Evolutionary conservation across 2,329 filamentous ascomycete genomes (phyloP).

Genomic region (Magnaporthiopsis incrustans): DNA sequence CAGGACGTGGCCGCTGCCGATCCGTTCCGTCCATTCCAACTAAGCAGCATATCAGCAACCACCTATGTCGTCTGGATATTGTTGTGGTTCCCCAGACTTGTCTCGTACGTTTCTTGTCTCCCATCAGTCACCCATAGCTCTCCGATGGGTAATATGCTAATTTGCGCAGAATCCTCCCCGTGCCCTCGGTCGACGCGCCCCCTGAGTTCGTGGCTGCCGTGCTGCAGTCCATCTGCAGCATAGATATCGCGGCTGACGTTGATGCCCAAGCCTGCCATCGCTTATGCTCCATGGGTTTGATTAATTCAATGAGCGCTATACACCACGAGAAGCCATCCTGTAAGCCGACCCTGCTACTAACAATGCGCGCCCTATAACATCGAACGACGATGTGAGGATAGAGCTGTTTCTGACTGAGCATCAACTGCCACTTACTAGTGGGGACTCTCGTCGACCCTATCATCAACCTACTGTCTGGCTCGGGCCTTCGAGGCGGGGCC

Average conservation of each 20-base stretch:
- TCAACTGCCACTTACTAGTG: background rate
- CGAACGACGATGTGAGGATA: background rate
- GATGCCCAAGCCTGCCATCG: background rate
- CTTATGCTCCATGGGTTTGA: background rate
- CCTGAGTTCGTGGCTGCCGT: background rate
- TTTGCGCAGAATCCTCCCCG: background rate
- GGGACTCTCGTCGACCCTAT: background rate
- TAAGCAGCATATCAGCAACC: background rate
- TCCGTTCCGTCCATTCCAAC: background rate
- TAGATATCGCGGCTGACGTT: background rate
- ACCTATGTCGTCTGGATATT: slow-evolving; percentile 5
- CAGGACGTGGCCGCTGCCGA: background rate
- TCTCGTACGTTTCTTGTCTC: background rate
- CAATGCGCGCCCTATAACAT: background rate
- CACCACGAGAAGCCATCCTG: background rate
- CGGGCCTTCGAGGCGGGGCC: background rate
- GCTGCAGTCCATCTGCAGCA: background rate
- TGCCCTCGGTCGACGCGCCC: background rate
- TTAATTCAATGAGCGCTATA: background rate
- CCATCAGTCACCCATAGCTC: background rate
- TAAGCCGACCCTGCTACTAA: background rate
- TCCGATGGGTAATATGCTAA: background rate
- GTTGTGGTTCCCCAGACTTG: slow-evolving; percentile 1
- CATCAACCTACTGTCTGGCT: background rate
- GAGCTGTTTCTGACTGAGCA: background rate